These are phyloP conservation scores for Dactylis glomerata DNA, from an alignment of 176 grass and related monocot genomes.

Conservation along the genomic window DNA sequence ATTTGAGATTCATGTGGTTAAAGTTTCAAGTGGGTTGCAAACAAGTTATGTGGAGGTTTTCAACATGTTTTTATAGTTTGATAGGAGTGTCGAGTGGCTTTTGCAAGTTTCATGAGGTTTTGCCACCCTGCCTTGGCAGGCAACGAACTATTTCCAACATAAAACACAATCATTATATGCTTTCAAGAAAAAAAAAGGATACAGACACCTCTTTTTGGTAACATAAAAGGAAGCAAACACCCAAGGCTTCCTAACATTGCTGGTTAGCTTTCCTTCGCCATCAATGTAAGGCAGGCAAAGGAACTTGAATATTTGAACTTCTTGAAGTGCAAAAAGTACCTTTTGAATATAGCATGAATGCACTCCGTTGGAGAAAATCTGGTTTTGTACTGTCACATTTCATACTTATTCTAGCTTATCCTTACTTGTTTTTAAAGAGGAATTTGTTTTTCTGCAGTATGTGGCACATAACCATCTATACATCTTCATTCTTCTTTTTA, in stretches of 20 bases:
- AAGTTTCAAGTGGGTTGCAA: background rate
- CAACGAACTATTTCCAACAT: background rate
- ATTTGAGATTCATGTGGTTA: background rate
- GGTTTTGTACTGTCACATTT: background rate
- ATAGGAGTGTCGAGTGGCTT: background rate
- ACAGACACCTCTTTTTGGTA: background rate
- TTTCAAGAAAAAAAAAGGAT: background rate
- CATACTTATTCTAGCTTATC: background rate
- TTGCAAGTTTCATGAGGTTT: background rate
- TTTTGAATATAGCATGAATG: background rate
- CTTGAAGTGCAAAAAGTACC: background rate
- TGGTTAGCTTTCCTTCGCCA: too few species aligned
- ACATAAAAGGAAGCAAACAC: background rate
- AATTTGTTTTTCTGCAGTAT: conserved; percentile 53
- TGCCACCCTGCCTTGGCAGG: background rate
- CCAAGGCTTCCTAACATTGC: background rate
- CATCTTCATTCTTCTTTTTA: conserved; percentile 93
- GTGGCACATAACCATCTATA: conserved; percentile 98
- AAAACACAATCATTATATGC: background rate
- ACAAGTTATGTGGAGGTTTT: background rate
- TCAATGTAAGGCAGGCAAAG: too few species aligned
- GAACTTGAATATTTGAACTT: too few species aligned
- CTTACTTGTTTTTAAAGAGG: background rate
- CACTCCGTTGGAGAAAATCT: background rate
- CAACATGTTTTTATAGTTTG: background rate